Conservation (phyloP, 441 rosid genomes). For the Geranium incanum region DNA sequence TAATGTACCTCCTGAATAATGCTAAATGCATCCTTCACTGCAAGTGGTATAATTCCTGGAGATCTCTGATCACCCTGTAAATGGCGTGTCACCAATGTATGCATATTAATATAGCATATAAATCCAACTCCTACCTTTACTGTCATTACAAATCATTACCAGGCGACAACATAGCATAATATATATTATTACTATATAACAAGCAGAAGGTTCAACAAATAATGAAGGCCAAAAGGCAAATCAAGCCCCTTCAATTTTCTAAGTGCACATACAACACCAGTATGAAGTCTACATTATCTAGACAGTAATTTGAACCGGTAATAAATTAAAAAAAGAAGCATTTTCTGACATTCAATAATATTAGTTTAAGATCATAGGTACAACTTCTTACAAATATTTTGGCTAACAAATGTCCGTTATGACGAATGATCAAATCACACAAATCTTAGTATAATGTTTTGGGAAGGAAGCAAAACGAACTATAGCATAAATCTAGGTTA, state of each 20-base stretch:
- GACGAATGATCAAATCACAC: background rate
- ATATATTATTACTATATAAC: background rate
- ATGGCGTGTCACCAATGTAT: conserved; percentile 24
- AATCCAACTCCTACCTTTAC: conserved; percentile 15
- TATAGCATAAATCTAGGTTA: background rate
- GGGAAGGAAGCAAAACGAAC: background rate
- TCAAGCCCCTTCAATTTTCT: conserved; percentile 5
- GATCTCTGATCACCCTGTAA: conserved; percentile 99
- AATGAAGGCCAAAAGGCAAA: conserved; percentile 1
- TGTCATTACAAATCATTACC: conserved; percentile 13
- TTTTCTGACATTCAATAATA: background rate
- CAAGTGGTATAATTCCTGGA: conserved; percentile 94
- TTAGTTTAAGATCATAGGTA: background rate
- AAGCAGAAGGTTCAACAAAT: background rate
- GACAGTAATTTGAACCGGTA: background rate
- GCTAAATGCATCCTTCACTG: conserved; percentile 95
- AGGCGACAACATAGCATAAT: conserved; percentile 14
- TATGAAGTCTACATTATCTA: background rate
- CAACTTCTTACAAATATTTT: background rate
- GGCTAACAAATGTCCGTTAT: background rate
- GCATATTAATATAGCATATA: conserved; percentile 18
- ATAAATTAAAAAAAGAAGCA: background rate
- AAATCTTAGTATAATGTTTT: background rate
- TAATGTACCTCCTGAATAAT: conserved; percentile 88
- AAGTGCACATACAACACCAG: background rate